Evolutionary conservation across 129 eudicot species (phyloP), one percentile per base, ranked within the genome.

Genomic region (Gnaphalium uliginosum): DNA sequence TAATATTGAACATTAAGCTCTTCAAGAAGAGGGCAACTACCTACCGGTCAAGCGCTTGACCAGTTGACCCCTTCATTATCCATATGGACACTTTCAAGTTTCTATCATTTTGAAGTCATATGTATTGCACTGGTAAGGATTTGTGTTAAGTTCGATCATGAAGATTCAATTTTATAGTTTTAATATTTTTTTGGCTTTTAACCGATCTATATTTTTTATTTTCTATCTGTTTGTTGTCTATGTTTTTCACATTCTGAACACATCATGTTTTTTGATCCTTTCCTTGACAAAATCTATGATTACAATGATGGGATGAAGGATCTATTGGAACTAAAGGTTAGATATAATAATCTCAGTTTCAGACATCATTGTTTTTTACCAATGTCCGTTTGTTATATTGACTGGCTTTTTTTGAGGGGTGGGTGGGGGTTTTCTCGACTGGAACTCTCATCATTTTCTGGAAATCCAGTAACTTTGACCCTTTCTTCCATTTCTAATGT

Each of bases 251-350:
- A 71, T 67, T 73, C 61, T 81, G 75, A 78, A 67, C 73, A 72
- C 97, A 79, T 91, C 97, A 79, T 94, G 78, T 91, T 90, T 76
- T 94, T 65, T 81, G 96, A 94, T 79, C 99, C 99, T 68, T 83
- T 85, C 64, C 75, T 29, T 54, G 73, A 87, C 60, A 84, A 65
- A 69, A 83, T 94, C 39, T 91, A 83, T 81, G 99, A 94, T 78
- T 94, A 88, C 73, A 82, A 82, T 68, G 80, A 85, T 75, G 97
- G 90, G 66, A 77, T 94, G 85, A 57, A 53, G 73, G 99, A 94
- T 73, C 37, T 94, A 71, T 81, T 27, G 63, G 86, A 84, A 8
- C 65, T 77, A 54, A 87, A 94, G 97, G 99, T 94, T 77, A 81
- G 66, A 19, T 9, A 19, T 23, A 8, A 53, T 18, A n/a, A 53